Evolutionary conservation across 106 monocot genomes (phyloP).

Genomic region (Phalaenopsis aphrodite): DNA sequence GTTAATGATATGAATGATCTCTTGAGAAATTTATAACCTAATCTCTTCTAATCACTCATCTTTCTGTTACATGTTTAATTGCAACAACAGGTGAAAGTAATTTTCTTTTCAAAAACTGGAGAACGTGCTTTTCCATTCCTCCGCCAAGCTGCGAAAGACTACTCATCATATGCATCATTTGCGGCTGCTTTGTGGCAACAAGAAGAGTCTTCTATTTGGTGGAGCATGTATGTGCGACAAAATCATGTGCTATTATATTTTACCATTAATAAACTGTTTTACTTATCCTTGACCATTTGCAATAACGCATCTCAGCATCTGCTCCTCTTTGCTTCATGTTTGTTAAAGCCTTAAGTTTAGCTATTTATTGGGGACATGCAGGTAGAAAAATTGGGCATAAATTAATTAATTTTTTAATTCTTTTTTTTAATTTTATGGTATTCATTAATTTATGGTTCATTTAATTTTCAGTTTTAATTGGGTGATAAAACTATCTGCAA

Average conservation of each 20-base stretch:
- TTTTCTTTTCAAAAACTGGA: conserved; percentile 85
- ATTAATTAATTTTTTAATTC: background rate
- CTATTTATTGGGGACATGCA: background rate
- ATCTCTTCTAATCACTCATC: background rate
- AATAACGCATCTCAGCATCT: background rate
- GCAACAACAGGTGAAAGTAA: conserved; percentile 63
- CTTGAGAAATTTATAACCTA: background rate
- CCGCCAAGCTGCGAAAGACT: conserved; percentile 69
- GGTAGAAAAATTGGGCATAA: background rate
- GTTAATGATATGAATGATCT: background rate
- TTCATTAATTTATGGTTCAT: background rate
- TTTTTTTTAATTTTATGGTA: background rate
- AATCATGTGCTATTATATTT: background rate
- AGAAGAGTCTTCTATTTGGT: conserved; percentile 79
- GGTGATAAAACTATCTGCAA: too few species aligned
- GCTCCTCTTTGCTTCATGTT: background rate
- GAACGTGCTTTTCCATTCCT: conserved; percentile 84
- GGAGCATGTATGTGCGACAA: conserved; percentile 60
- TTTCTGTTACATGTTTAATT: background rate
- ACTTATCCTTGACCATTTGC: background rate
- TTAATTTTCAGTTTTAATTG: background rate
- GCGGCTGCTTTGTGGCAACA: conserved; percentile 75
- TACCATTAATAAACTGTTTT: conserved; percentile 4
- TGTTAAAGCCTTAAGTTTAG: background rate
- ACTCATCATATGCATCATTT: conserved; percentile 73